Evolutionary conservation across 2,329 filamentous ascomycete genomes (phyloP).

Genomic region (Pseudogymnoascus sp.): DNA sequence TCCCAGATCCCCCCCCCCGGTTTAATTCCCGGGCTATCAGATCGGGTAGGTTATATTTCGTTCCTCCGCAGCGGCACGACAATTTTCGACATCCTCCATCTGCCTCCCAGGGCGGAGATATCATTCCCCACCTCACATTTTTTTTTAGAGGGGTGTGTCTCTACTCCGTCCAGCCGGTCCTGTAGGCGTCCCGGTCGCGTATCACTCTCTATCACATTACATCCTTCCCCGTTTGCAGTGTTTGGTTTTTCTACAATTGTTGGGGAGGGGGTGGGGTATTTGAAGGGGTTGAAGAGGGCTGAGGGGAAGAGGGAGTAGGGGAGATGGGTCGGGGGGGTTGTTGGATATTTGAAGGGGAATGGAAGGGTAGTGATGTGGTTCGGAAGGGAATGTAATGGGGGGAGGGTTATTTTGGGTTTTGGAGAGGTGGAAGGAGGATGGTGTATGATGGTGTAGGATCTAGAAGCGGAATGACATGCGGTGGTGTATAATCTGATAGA

Average conservation of each 20-base stretch:
- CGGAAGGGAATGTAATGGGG: background rate
- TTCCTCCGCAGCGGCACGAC: no score
- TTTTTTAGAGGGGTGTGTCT: no score
- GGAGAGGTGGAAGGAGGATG: background rate
- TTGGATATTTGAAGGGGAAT: background rate
- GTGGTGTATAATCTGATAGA: background rate
- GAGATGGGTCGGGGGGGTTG: background rate
- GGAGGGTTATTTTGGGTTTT: background rate
- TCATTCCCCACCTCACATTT: no score
- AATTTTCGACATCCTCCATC: no score
- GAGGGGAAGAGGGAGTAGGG: background rate
- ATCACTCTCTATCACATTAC: no score
- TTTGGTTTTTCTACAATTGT: background rate
- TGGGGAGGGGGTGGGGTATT: slow-evolving; percentile 3
- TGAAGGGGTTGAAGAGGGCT: background rate
- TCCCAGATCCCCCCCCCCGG: no score
- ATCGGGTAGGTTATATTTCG: no score
- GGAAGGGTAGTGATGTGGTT: background rate
- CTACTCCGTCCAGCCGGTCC: no score
- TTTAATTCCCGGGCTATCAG: no score
- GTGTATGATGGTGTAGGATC: background rate
- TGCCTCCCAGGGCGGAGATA: no score
- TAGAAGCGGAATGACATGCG: background rate
- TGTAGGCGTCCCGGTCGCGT: no score
- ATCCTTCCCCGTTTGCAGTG: no score